Percentiles rank a stretch among this genome's conserved stretches.
These are phyloP conservation scores for Meyerozyma smithsonii DNA, from an alignment of 1,139 yeast species.

Conservation along the genomic window DNA sequence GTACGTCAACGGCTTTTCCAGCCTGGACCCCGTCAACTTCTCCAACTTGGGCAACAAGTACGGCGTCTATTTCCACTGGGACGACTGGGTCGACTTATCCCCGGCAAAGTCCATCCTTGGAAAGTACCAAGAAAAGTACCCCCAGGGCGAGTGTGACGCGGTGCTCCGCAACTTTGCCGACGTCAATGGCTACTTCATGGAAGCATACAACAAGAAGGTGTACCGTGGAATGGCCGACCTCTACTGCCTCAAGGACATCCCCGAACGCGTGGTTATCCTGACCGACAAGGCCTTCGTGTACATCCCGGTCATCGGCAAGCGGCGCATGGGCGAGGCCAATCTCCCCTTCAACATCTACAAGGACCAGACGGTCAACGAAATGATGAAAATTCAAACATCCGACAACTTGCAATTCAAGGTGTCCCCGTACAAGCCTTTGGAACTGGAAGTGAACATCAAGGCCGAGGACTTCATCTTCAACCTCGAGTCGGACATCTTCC, in stretches of 20 bases:
- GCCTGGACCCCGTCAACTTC: not conserved
- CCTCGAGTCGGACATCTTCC: constrained; percentile 25
- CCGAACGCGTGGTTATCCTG: constrained; percentile 22
- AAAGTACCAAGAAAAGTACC: constrained; percentile 14
- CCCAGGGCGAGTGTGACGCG: constrained; percentile 24
- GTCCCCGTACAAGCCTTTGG: constrained; percentile 12
- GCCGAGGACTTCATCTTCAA: constrained; percentile 30
- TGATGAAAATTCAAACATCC: constrained; percentile 9
- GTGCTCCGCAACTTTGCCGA: constrained; percentile 19
- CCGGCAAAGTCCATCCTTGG: constrained; percentile 22
- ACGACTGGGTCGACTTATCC: constrained; percentile 36
- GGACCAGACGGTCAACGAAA: constrained; percentile 10
- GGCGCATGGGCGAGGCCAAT: constrained; percentile 17
- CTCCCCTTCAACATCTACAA: constrained; percentile 7
- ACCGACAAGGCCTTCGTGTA: constrained; percentile 24
- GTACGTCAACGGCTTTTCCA: constrained; percentile 12
- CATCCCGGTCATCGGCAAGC: constrained; percentile 27
- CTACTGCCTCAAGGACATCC: constrained; percentile 30
- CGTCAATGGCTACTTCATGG: constrained; percentile 35
- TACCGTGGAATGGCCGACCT: constrained; percentile 32
- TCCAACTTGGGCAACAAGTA: constrained; percentile 12
- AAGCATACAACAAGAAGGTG: constrained; percentile 30
- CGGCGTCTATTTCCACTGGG: constrained; percentile 39
- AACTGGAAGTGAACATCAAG: constrained; percentile 13
- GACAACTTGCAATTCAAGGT: constrained; percentile 6